phyloP scores from a whole-genome alignment of 1,284 basidiomycete genomes.

The Marasmius fiardii region DNA sequence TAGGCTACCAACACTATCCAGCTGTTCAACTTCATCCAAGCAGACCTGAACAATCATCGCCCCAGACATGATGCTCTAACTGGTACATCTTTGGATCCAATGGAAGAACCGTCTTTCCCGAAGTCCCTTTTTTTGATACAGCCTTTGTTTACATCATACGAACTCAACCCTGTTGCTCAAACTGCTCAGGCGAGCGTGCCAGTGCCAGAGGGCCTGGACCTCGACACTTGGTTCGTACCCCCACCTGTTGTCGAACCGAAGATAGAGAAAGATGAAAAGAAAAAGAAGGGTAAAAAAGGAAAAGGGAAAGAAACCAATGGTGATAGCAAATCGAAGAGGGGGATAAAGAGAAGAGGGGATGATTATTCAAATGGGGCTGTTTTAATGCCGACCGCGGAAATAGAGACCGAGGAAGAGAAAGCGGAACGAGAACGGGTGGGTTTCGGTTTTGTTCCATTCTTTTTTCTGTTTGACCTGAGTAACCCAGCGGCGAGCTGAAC shows the following conservation, averaged over 20 bases:
- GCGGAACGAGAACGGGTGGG: constrained; percentile 58
- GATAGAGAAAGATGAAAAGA: constrained; percentile 31
- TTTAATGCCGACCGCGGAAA: constrained; percentile 33
- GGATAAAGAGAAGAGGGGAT: constrained; percentile 41
- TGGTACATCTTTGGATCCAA: constrained; percentile 33
- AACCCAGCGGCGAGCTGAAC: constrained; percentile 66
- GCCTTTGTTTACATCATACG: constrained; percentile 78
- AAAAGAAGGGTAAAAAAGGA: constrained; percentile 43
- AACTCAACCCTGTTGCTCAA: constrained; percentile 82
- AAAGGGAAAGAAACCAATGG: constrained; percentile 35
- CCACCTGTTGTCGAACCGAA: constrained; percentile 41
- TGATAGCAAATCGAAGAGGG: constrained; percentile 43
- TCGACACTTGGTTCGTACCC: constrained; percentile 82
- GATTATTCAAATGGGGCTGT: constrained; percentile 27
- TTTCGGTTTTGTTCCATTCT: constrained; percentile 10
- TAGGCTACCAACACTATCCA: constrained; percentile 81
- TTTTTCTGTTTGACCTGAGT: not conserved
- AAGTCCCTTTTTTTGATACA: constrained; percentile 87
- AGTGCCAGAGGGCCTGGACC: constrained; percentile 80
- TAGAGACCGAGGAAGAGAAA: constrained; percentile 56
- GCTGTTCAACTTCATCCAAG: constrained; percentile 77
- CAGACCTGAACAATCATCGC: constrained; percentile 67
- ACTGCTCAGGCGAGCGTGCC: constrained; percentile 81
- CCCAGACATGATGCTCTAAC: constrained; percentile 37
- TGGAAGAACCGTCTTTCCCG: constrained; percentile 60